Evolutionary conservation across 768 basidiomycete genomes (phyloP).

Genomic region (Naematelia encephala): DNA sequence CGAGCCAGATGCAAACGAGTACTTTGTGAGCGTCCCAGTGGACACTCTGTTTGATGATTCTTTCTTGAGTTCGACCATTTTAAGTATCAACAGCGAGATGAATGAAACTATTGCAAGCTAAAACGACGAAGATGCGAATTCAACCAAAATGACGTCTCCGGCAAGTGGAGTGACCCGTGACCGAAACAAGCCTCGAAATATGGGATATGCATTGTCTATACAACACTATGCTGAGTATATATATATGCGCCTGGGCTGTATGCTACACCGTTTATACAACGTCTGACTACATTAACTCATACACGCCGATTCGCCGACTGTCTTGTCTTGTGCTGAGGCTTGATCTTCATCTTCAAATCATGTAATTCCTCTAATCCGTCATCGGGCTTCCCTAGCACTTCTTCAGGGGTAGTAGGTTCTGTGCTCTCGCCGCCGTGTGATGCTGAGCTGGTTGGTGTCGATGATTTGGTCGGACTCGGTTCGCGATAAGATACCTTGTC

Average conservation of each 20-base stretch:
- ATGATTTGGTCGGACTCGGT: not conserved
- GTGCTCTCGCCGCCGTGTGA: not conserved
- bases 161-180: too few species aligned
- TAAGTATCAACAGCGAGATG: too few species aligned
- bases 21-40: constrained; percentile 77
- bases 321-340: not conserved
- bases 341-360: not conserved
- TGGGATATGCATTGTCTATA: not conserved
- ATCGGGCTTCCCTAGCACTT: not conserved
- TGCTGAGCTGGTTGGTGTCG: not conserved
- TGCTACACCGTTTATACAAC: not conserved
- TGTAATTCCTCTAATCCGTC: not conserved
- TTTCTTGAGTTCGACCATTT: constrained; percentile 57
- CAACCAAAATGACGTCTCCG: not conserved
- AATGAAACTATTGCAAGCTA: too few species aligned
- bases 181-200: too few species aligned
- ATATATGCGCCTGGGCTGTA: not conserved
- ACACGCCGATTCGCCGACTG: not conserved
- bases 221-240: not conserved
- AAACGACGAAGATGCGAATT: too few species aligned
- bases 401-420: not conserved
- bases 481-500: not conserved
- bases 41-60: constrained; percentile 74
- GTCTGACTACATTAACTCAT: not conserved
- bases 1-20: constrained; percentile 48